Evolutionary conservation across 176 grass and related monocot species (phyloP).

Genomic region (Pontederia crassipes): DNA sequence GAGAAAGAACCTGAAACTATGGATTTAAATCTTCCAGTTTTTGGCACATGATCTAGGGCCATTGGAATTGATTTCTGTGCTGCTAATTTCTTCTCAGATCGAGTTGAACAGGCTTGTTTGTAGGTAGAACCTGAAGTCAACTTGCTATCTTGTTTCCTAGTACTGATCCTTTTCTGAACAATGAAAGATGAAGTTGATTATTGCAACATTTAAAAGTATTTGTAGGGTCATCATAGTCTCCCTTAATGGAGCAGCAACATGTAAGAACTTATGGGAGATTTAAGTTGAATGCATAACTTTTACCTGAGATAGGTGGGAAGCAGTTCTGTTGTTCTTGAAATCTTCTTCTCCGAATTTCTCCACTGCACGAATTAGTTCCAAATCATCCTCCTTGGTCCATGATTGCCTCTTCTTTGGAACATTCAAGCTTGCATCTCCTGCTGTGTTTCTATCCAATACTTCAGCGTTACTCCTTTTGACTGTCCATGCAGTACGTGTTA

Average conservation of each 20-base stretch:
- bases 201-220: not conserved
- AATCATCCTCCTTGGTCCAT: too few species aligned
- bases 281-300: not conserved
- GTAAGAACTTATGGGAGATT: not conserved
- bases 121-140: constrained; percentile 4
- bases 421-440: too few species aligned
- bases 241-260: not conserved
- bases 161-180: constrained; percentile 68
- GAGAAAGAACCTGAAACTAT: constrained; percentile 27
- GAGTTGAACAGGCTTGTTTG: constrained; percentile 21
- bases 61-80: constrained; percentile 40
- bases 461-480: too few species aligned
- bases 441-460: too few species aligned
- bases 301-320: too few species aligned
- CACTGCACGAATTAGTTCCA: not conserved
- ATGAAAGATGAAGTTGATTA: constrained; percentile 2
- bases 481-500: too few species aligned
- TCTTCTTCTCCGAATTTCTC: not conserved
- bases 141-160: constrained; percentile 40
- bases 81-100: constrained; percentile 42
- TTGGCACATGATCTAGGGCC: constrained; percentile 32
- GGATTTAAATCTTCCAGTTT: not conserved
- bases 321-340: too few species aligned
- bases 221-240: not conserved
- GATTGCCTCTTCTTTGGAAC: too few species aligned